These are phyloP conservation scores for Aquilaria agallochum DNA, from an alignment of 441 rosid species.

Conservation along the genomic window DNA sequence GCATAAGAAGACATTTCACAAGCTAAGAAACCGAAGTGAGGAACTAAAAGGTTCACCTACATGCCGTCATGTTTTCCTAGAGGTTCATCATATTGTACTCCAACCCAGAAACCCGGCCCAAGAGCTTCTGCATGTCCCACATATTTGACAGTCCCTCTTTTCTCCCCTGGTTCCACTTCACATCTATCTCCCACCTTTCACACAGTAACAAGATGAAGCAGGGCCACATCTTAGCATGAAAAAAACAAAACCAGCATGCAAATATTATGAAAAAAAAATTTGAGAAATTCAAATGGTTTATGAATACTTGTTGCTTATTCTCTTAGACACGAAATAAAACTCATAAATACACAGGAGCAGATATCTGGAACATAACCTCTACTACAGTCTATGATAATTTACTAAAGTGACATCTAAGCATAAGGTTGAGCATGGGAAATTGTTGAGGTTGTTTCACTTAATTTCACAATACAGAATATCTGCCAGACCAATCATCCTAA, in stretches of 20 bases:
- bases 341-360: too few species aligned
- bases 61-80: conserved; percentile 94
- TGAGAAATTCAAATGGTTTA: too few species aligned
- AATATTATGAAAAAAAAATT: background rate
- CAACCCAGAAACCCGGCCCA: conserved; percentile 93
- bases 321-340: too few species aligned
- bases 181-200: conserved; percentile 87
- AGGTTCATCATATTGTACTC: conserved; percentile 93
- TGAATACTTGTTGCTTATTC: too few species aligned
- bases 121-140: conserved; percentile 84
- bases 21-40: background rate
- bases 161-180: conserved; percentile 92
- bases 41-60: conserved; percentile 38
- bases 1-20: background rate
- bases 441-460: too few species aligned
- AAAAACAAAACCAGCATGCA: background rate
- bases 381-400: too few species aligned
- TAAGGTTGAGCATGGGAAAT: too few species aligned
- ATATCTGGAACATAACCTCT: too few species aligned
- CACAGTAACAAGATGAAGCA: conserved; percentile 5
- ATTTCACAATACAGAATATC: too few species aligned
- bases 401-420: too few species aligned
- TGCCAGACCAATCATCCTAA: too few species aligned
- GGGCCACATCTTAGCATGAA: background rate
- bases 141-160: conserved; percentile 87